phyloP scores from a whole-genome alignment of 768 basidiomycete genomes.

The Cystofilobasidium macerans region DNA sequence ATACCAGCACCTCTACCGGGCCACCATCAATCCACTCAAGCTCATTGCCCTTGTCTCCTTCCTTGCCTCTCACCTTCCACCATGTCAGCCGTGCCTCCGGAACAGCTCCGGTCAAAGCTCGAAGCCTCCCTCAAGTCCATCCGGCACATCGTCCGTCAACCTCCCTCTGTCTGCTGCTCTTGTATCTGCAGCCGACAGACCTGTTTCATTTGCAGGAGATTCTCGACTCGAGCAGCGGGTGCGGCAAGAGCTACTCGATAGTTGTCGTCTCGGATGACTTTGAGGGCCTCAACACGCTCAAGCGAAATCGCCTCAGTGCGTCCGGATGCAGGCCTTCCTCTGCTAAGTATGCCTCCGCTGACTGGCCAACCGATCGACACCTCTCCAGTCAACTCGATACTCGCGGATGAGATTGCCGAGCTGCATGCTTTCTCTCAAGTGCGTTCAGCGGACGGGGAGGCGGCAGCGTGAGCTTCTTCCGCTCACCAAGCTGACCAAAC shows the following conservation, averaged over 20 bases:
- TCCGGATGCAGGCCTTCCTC: not conserved
- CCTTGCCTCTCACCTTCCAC: no score
- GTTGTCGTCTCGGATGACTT: constrained; percentile 25
- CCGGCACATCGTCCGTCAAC: constrained; percentile 2
- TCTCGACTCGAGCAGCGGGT: constrained; percentile 18
- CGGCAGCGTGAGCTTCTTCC: not conserved
- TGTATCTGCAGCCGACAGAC: not conserved
- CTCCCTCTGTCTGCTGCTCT: no score
- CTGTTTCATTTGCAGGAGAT: constrained; percentile 12
- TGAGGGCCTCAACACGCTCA: constrained; percentile 24
- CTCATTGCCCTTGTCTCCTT: no score
- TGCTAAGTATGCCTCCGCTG: not conserved
- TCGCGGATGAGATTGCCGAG: constrained; percentile 23
- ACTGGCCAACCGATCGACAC: not conserved
- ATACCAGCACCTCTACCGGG: no score
- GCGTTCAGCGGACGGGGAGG: not conserved
- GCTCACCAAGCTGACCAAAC: not conserved
- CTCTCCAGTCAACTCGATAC: constrained; percentile 26
- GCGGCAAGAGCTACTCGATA: constrained; percentile 24
- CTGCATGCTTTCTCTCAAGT: constrained; percentile 27
- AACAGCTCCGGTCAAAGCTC: constrained; percentile 14
- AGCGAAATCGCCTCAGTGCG: constrained; percentile 25
- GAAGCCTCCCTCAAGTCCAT: not conserved
- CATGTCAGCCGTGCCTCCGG: constrained; percentile 9
- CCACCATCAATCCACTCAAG: no score